These are phyloP conservation scores for Eucalyptus globulus DNA, from an alignment of 345 rosid species.

Conservation along the genomic window DNA sequence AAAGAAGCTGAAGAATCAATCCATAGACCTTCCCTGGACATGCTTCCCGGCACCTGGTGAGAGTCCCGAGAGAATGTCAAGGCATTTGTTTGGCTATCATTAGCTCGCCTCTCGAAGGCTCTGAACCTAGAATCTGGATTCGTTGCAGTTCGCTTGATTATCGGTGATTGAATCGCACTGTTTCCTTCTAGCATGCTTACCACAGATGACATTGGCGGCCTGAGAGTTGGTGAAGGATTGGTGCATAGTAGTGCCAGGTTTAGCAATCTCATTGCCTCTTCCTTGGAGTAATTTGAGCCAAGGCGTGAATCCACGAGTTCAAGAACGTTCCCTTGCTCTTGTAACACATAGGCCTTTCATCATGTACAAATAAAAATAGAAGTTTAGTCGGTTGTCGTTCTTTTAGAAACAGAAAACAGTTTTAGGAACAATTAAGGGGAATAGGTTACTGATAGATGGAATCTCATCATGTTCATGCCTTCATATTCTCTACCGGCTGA, in stretches of 20 bases:
- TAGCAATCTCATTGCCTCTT: conserved; percentile 60
- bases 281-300: conserved; percentile 32
- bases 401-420: not conserved
- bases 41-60: conserved; percentile 17
- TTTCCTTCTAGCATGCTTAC: conserved; percentile 81
- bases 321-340: conserved; percentile 88
- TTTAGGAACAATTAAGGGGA: not conserved
- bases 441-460: not conserved
- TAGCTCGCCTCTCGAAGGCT: conserved; percentile 60
- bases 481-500: not conserved
- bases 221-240: conserved; percentile 75
- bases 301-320: conserved; percentile 73
- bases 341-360: conserved; percentile 69
- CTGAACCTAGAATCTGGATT: conserved; percentile 56
- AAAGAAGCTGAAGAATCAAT: conserved; percentile 33
- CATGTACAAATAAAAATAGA: not conserved
- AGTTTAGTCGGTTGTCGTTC: not conserved
- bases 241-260: conserved; percentile 77
- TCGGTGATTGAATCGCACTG: conserved; percentile 54
- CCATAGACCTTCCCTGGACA: conserved; percentile 60
- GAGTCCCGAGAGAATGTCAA: conserved; percentile 25
- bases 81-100: conserved; percentile 43
- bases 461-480: not conserved
- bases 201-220: conserved; percentile 80
- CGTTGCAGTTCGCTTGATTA: conserved; percentile 35